Percentiles rank a stretch among this genome's conserved stretches.
phyloP scores from a whole-genome alignment of 164 flowering plant species.

The Chimonanthus salicifolius region DNA sequence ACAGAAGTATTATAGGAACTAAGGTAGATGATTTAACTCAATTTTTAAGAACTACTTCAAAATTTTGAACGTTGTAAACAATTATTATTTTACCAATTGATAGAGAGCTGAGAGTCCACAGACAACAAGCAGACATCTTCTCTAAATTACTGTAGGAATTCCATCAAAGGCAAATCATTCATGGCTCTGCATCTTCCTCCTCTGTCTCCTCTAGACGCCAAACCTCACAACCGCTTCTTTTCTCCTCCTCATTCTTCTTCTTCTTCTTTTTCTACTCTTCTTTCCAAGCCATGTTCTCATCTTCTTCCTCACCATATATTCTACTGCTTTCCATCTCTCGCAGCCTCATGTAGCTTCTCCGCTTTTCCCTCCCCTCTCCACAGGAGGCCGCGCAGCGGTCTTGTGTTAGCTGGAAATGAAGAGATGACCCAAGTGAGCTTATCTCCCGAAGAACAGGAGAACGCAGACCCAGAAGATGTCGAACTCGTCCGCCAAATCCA shows the following conservation, averaged over 20 bases:
- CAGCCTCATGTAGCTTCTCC: not conserved
- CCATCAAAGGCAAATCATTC: no score
- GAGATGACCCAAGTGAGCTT: conserved; percentile 25
- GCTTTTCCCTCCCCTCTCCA: not conserved
- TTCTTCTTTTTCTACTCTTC: not conserved
- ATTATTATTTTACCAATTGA: no score
- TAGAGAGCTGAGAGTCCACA: no score
- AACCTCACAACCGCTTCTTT: not conserved
- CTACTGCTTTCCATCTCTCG: not conserved
- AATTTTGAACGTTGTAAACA: no score
- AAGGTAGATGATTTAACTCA: no score
- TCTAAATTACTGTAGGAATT: no score
- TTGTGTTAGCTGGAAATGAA: conserved; percentile 28
- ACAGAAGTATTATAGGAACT: no score
- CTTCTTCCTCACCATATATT: not conserved
- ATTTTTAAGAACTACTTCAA: no score
- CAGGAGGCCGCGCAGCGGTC: not conserved
- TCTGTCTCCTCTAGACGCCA: not conserved
- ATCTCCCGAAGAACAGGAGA: conserved; percentile 12
- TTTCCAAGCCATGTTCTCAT: not conserved
- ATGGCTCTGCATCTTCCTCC: conserved; percentile 1
- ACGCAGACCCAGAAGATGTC: conserved; percentile 32
- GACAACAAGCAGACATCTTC: no score
- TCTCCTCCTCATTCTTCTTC: not conserved
- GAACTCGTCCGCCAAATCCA: conserved; percentile 46